Conservation (phyloP, 169 alveolate species). For the Plasmodium cynomolgi region DNA sequence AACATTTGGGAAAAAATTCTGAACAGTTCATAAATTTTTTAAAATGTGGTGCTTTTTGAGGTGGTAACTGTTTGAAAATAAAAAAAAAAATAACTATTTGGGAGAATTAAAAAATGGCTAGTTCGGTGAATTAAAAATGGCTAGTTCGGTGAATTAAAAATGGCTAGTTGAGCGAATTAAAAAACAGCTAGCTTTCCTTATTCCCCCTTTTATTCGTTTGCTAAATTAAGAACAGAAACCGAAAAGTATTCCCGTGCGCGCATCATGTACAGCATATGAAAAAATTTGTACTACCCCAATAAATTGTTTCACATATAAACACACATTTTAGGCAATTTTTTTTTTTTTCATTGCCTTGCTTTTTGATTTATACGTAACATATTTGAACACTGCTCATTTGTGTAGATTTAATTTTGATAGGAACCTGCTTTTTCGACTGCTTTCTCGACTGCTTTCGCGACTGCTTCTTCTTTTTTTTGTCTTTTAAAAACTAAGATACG, state of each 20-base stretch:
- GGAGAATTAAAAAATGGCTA: neutral
- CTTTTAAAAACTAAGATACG: slow-evolving; percentile 8
- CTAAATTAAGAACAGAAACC: neutral
- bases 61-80: neutral
- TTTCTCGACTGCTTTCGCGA: too few relatives aligned
- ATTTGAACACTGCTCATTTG: slow-evolving; percentile 4
- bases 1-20: neutral
- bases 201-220: neutral
- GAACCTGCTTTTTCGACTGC: neutral
- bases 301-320: neutral
- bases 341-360: neutral
- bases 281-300: neutral
- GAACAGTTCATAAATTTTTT: neutral
- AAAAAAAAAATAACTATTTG: slow-evolving; percentile 4
- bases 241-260: neutral
- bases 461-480: slow-evolving; percentile 12
- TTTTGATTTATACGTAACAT: neutral
- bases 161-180: slow-evolving; percentile 5
- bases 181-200: neutral
- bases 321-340: neutral
- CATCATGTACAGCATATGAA: neutral
- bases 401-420: neutral
- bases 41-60: neutral
- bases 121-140: neutral
- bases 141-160: neutral